Evolutionary conservation across 345 rosid genomes (phyloP), one percentile per base, ranked within the genome.

Genomic region (Triadica sebifera): DNA sequence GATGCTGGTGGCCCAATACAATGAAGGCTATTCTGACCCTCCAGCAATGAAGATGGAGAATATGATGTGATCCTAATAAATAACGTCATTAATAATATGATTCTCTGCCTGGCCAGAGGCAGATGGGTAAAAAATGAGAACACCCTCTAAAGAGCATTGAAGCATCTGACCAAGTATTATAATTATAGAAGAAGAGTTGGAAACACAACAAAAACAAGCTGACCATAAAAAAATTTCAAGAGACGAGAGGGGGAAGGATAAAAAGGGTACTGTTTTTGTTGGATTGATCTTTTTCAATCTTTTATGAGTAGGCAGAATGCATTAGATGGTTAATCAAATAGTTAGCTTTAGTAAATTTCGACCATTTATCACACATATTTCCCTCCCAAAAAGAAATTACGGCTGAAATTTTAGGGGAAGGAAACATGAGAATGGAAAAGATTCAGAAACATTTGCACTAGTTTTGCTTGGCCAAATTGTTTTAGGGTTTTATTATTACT

Each of bases 231-330:
- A 29, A 1, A 1, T 2, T 29, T 51, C 47, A 63, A 4, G 25
- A 38, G 37, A 25, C 8, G 1, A 13, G 12, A 29, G 57, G 52
- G 70, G 47, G 11, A 50, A 6, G 2, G 53, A 20, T 63, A n/a
- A n/a, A n/a, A n/a, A n/a, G 34, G 34, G 34, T 29, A 29, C 34
- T 29, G 34, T 29, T 29, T 29, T 29, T 29, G 34, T 29, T 29
- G 34, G 34, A 29, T 29, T 29, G 34, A 29, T 55, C 66, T 70
- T 49, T n/a, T 17, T 1, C 50, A 60, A 2, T 19, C 69, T 74
- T 55, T 34, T 55, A 19, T 11, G 29, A 57, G 52, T 66, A 60
- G 73, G 65, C 24, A 63, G 57, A 62, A 39, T 61, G 53, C 53
- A 51, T 59, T 73, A 43, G 69, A 58, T 25, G 16, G 20, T 60